Conservation (phyloP, 108 stramenopile species). For the Nitzschia inconspicua region DNA sequence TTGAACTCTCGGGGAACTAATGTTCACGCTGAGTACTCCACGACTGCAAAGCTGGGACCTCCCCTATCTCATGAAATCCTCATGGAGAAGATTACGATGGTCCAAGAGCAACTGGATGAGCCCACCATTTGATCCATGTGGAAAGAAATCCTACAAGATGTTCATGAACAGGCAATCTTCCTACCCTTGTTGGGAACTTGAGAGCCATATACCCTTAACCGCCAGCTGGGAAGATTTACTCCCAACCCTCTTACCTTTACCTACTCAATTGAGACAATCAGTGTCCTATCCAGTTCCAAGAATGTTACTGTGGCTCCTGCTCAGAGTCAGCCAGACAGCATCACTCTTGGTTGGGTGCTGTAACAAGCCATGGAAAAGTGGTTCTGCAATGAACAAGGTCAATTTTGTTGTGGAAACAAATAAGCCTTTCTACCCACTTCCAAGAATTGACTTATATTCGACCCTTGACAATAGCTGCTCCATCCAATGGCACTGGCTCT, state of each 20-base stretch:
- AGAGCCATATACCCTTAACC: constrained; percentile 53
- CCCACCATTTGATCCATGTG: constrained; percentile 24
- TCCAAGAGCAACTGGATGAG: constrained; percentile 24
- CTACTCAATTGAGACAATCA: constrained; percentile 29
- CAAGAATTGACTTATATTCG: too few relatives aligned
- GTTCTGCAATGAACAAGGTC: too few relatives aligned
- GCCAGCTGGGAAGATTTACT: constrained; percentile 43
- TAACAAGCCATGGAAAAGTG: constrained; percentile 51
- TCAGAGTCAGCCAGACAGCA: constrained; percentile 35
- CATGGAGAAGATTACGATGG: constrained; percentile 34
- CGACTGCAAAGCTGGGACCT: constrained; percentile 29
- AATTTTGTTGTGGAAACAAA: too few relatives aligned
- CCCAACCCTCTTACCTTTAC: constrained; percentile 33
- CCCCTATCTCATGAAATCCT: constrained; percentile 43
- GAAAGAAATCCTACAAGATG: constrained; percentile 41
- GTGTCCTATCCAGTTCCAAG: constrained; percentile 29
- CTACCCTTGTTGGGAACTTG: constrained; percentile 61
- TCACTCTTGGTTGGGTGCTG: constrained; percentile 37
- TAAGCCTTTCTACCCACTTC: too few relatives aligned
- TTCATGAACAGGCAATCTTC: constrained; percentile 52
- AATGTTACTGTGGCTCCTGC: constrained; percentile 49
- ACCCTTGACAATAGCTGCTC: too few relatives aligned
- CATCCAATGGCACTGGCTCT: too few relatives aligned
- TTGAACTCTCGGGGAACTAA: constrained; percentile 44
- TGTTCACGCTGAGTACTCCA: constrained; percentile 48